These are phyloP conservation scores for Boletus barrowsii DNA, from an alignment of 768 basidiomycete genomes.

Conservation along the genomic window DNA sequence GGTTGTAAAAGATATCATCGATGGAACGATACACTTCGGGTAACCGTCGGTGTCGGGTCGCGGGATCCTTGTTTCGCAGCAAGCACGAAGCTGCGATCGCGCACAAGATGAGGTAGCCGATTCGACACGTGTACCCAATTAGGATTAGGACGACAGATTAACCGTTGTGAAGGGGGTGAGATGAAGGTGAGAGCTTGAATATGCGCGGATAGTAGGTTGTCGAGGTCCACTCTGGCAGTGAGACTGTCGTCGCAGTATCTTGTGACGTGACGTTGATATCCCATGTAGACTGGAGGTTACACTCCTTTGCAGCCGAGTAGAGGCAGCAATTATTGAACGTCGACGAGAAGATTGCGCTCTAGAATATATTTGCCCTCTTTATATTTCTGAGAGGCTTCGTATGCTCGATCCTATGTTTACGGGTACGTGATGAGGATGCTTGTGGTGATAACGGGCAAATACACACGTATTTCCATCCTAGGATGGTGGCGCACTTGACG, in stretches of 20 bases:
- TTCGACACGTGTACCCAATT: slow-evolving; percentile 22
- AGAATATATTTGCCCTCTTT: slow-evolving; percentile 99
- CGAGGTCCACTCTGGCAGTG: slow-evolving; percentile 17
- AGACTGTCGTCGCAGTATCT: slow-evolving; percentile 11
- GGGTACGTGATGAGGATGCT: slow-evolving; percentile 1
- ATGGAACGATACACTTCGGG: slow-evolving; percentile 21
- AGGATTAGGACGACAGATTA: slow-evolving; percentile 21
- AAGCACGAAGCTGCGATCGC: neutral
- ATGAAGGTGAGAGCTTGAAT: slow-evolving; percentile 14
- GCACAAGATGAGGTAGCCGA: slow-evolving; percentile 7
- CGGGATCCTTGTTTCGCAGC: slow-evolving; percentile 11
- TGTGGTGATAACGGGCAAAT: neutral
- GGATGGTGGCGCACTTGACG: slow-evolving; percentile 76
- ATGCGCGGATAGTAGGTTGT: slow-evolving; percentile 6
- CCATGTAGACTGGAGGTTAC: slow-evolving; percentile 4
- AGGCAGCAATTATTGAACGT: slow-evolving; percentile 63
- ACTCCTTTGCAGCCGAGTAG: slow-evolving; percentile 5
- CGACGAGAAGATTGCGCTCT: slow-evolving; percentile 85
- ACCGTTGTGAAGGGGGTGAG: slow-evolving; percentile 19
- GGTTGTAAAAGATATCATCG: slow-evolving; percentile 14
- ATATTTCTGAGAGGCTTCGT: slow-evolving; percentile 88
- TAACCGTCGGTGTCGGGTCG: slow-evolving; percentile 7
- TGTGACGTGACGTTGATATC: slow-evolving; percentile 7
- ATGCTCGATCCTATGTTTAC: slow-evolving; percentile 78
- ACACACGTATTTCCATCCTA: slow-evolving; percentile 98